Evolutionary conservation across 2,329 filamentous ascomycete species (phyloP).

Genomic region (Trichoderma endophyticum): DNA sequence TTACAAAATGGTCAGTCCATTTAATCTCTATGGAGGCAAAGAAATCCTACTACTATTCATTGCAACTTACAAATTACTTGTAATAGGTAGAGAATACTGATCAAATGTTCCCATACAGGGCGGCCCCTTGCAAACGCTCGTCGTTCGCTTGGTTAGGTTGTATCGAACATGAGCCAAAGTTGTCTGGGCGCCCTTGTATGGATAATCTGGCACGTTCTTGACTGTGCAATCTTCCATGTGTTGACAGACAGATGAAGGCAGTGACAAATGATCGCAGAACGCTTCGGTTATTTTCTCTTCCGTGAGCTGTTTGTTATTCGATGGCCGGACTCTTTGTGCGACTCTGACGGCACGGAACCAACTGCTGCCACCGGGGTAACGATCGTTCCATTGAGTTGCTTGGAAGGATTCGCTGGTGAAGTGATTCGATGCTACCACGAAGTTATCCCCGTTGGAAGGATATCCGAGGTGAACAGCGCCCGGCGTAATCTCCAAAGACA

Average conservation of each 20-base stretch:
- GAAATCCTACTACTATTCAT: neutral
- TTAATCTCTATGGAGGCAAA: neutral
- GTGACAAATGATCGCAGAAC: neutral
- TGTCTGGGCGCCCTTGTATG: constrained; percentile 2
- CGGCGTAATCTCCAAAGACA: neutral
- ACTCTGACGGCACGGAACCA: constrained; percentile 15
- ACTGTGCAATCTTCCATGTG: constrained; percentile 16
- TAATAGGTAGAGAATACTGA: neutral
- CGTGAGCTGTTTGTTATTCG: neutral
- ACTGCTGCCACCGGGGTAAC: constrained; percentile 19
- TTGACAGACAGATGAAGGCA: constrained; percentile 12
- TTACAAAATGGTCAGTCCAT: neutral
- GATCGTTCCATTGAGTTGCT: neutral
- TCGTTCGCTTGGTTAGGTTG: constrained; percentile 16
- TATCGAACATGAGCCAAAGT: constrained; percentile 17
- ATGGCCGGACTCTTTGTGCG: neutral
- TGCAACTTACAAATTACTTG: neutral
- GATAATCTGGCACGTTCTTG: constrained; percentile 16
- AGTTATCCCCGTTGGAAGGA: neutral
- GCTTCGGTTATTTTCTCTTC: neutral
- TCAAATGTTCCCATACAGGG: neutral
- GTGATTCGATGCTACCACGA: constrained; percentile 6
- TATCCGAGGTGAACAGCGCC: neutral
- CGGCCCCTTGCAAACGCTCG: constrained; percentile 18
- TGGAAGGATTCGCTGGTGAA: constrained; percentile 15